Conservation (phyloP, 129 eudicot genomes). For the Calendula officinalis region DNA sequence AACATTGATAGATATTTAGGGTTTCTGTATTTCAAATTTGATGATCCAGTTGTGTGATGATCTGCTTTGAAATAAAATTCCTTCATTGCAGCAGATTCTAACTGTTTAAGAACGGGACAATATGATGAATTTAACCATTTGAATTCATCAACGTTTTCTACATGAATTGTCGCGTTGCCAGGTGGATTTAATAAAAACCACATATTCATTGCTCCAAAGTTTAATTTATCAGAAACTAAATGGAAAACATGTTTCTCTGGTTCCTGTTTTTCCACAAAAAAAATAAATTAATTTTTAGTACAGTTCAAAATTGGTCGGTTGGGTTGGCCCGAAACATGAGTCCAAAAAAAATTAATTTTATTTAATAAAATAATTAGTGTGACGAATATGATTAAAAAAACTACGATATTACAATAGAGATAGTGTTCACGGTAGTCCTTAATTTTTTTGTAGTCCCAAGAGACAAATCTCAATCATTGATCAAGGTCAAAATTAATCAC, state of each 20-base stretch:
- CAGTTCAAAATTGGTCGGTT: too few relatives aligned
- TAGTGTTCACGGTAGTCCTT: too few relatives aligned
- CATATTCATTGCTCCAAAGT: slow-evolving; percentile 97
- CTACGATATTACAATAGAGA: too few relatives aligned
- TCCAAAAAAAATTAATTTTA: too few relatives aligned
- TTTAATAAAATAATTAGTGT: too few relatives aligned
- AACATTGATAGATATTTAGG: slow-evolving; percentile 97
- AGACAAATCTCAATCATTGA: too few relatives aligned
- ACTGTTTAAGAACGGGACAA: slow-evolving; percentile 88
- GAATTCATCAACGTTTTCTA: slow-evolving; percentile 93
- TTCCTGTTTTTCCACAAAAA: slow-evolving; percentile 58
- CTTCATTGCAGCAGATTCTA: slow-evolving; percentile 95
- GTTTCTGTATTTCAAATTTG: slow-evolving; percentile 85
- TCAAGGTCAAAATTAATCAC: too few relatives aligned
- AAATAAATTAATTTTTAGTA: slow-evolving; percentile 14
- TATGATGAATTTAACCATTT: slow-evolving; percentile 92
- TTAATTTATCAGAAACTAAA: slow-evolving; percentile 84
- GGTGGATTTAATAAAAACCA: slow-evolving; percentile 97
- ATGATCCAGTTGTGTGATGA: slow-evolving; percentile 82
- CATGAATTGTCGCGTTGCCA: slow-evolving; percentile 89
- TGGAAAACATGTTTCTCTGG: slow-evolving; percentile 96
- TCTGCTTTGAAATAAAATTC: slow-evolving; percentile 91
- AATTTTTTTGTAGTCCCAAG: too few relatives aligned
- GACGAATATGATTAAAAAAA: too few relatives aligned
- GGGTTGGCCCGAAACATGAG: too few relatives aligned